Evolutionary conservation across 2,329 filamentous ascomycete species (phyloP), one percentile per base, ranked within the genome.

Genomic region (Ophioceras dolichostomum): DNA sequence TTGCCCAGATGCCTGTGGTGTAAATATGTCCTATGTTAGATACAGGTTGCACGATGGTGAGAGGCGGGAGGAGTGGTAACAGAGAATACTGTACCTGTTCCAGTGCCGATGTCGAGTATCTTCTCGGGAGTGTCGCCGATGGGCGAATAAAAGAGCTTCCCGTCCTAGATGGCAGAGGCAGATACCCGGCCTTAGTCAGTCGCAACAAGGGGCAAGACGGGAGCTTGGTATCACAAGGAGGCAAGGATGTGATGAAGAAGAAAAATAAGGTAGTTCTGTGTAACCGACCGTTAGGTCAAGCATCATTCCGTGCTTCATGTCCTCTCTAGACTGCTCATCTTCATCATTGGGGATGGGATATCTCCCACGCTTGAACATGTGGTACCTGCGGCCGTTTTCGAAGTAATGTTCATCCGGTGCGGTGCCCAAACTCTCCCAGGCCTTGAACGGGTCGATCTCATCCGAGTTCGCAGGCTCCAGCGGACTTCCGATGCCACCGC

Each of bases 81-180:
- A n/a, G 22, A 26, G 34, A 4, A 12, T 30, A 17, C 44, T 45
- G n/a, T 47, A 60, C 64, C 64, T 10, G 61, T 68, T 4, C 68
- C 67, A 2, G 68, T 70, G 12, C 68, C 67, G 8, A 69, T 50
- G 31, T 68, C 65, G 10, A 68, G 50, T 22, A 69, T 63, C 35
- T 56, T 62, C 26, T 62, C 51, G 0, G 62, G 62, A 14, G 54
- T 41, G 10, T 57, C 48, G 6, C 55, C 57, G 20, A 67, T 53
- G 6, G 62, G 60, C 2, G 62, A 53, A 26, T 56, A 50, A 39
- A 61, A 61, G 13, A 66, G 51, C 24, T 56, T 55, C 3, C 61
- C 60, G 13, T 55, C 50, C 52, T 62, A 9, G 5, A 27, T 17
- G n/a, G n/a, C n/a, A n/a, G n/a, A n/a, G n/a, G n/a, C n/a, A n/a